phyloP scores from a whole-genome alignment of 1,284 basidiomycete genomes.

The Phlebopus sp. region DNA sequence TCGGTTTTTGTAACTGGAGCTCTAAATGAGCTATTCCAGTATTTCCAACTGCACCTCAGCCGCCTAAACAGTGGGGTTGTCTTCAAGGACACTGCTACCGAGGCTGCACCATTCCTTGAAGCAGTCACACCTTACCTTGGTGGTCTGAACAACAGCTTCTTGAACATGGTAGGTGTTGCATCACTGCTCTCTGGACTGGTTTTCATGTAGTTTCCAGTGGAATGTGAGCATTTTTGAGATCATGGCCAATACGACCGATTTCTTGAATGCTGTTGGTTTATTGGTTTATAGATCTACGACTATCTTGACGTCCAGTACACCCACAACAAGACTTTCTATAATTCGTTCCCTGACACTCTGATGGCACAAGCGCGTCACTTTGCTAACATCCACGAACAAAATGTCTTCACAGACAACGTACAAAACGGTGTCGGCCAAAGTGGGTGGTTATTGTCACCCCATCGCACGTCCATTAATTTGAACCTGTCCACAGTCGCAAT shows the following conservation, averaged over 20 bases:
- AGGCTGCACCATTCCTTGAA: slow-evolving; percentile 41
- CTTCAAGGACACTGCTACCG: slow-evolving; percentile 35
- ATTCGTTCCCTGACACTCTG: slow-evolving; percentile 31
- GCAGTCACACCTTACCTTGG: slow-evolving; percentile 39
- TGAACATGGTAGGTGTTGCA: slow-evolving; percentile 38
- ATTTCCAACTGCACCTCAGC: slow-evolving; percentile 26
- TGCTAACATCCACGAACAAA: slow-evolving; percentile 50
- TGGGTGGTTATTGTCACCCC: slow-evolving; percentile 17
- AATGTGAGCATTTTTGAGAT: slow-evolving; percentile 21
- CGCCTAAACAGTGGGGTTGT: slow-evolving; percentile 29
- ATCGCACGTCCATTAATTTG: not conserved
- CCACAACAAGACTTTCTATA: slow-evolving; percentile 44
- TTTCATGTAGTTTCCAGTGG: slow-evolving; percentile 27
- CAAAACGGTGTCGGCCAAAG: slow-evolving; percentile 43
- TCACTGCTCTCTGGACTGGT: not conserved
- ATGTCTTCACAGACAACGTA: slow-evolving; percentile 44
- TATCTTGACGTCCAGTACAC: slow-evolving; percentile 50
- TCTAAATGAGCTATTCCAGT: slow-evolving; percentile 13
- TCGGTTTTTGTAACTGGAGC: not conserved
- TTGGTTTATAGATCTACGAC: slow-evolving; percentile 43
- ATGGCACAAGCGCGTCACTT: slow-evolving; percentile 40
- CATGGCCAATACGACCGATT: not conserved
- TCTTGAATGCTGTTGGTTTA: slow-evolving; percentile 4
- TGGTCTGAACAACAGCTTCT: slow-evolving; percentile 38
- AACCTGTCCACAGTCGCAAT: slow-evolving; percentile 28